Evolutionary conservation across 768 basidiomycete genomes (phyloP).

Genomic region (Amyloporia xantha): DNA sequence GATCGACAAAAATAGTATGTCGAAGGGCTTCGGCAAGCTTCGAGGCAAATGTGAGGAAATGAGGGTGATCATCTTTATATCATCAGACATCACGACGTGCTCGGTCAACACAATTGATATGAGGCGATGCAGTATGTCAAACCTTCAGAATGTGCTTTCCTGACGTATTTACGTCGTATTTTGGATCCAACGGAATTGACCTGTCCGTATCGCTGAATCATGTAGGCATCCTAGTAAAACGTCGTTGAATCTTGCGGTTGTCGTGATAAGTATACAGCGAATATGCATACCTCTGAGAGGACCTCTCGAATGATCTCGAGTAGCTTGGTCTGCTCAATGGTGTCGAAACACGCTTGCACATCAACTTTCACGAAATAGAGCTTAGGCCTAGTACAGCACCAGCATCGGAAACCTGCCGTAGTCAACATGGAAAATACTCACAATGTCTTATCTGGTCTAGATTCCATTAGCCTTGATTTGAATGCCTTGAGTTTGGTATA

Average conservation of each 20-base stretch:
- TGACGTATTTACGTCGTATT: slow-evolving; percentile 48
- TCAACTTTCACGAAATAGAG: slow-evolving; percentile 97
- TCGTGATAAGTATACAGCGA: not conserved
- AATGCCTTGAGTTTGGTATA: slow-evolving; percentile 67
- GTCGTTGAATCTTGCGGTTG: not conserved
- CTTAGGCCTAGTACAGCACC: slow-evolving; percentile 81
- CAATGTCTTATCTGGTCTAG: not conserved
- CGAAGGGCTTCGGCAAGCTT: slow-evolving; percentile 60
- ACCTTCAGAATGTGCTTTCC: slow-evolving; percentile 68
- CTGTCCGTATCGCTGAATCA: slow-evolving; percentile 64
- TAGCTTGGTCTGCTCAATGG: slow-evolving; percentile 84
- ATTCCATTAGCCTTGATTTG: slow-evolving; percentile 42
- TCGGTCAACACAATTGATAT: not conserved
- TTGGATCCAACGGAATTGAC: slow-evolving; percentile 51
- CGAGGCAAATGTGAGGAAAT: slow-evolving; percentile 66
- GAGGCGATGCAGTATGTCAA: not conserved
- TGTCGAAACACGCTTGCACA: slow-evolving; percentile 94
- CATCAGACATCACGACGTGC: not conserved
- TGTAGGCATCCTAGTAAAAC: slow-evolving; percentile 57
- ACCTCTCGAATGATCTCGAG: slow-evolving; percentile 68
- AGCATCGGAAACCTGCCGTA: not conserved
- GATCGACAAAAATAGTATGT: slow-evolving; percentile 81
- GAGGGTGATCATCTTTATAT: slow-evolving; percentile 60
- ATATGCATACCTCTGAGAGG: slow-evolving; percentile 54
- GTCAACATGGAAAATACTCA: too few species aligned